These are phyloP conservation scores for Cladobotryum protrusum DNA, from an alignment of 2,329 filamentous ascomycete genomes.

Conservation along the genomic window DNA sequence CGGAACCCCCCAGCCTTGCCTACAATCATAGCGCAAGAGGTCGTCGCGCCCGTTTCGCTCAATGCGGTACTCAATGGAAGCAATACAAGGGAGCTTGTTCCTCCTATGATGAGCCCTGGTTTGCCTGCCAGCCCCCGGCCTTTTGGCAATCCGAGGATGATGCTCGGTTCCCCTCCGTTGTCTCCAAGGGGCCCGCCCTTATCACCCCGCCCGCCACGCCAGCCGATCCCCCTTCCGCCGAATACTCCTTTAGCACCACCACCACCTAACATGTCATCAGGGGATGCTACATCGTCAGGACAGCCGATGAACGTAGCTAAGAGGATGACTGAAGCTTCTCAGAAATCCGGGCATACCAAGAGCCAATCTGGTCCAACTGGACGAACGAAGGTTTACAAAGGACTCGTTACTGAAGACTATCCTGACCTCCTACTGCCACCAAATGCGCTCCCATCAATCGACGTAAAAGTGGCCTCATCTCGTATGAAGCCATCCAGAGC, in stretches of 20 bases:
- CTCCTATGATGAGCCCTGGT: conserved; percentile 52
- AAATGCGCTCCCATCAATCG: conserved; percentile 79
- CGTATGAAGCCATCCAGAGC: conserved; percentile 88
- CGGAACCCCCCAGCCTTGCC: conserved; percentile 31
- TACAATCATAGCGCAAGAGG: conserved; percentile 31
- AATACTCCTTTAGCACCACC: conserved; percentile 61
- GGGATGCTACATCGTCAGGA: conserved; percentile 4
- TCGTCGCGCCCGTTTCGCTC: conserved; percentile 42
- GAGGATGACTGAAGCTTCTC: conserved; percentile 26
- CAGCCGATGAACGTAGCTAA: conserved; percentile 8
- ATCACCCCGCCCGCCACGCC: conserved; percentile 67
- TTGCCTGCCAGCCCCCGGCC: conserved; percentile 56
- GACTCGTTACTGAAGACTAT: conserved; percentile 78
- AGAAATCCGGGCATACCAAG: conserved; percentile 19
- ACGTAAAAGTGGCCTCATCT: conserved; percentile 84
- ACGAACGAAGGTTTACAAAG: conserved; percentile 59
- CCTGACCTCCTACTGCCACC: conserved; percentile 80
- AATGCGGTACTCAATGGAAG: conserved; percentile 44
- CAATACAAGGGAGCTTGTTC: conserved; percentile 27
- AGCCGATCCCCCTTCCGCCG: conserved; percentile 65
- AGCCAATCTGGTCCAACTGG: conserved; percentile 34
- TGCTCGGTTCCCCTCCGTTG: conserved; percentile 58
- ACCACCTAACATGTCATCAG: conserved; percentile 19
- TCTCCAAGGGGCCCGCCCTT: conserved; percentile 58
- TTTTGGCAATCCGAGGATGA: conserved; percentile 40